phyloP scores from a whole-genome alignment of 1,139 yeast species.

The Hemisphaericaspora lyxosophila region DNA sequence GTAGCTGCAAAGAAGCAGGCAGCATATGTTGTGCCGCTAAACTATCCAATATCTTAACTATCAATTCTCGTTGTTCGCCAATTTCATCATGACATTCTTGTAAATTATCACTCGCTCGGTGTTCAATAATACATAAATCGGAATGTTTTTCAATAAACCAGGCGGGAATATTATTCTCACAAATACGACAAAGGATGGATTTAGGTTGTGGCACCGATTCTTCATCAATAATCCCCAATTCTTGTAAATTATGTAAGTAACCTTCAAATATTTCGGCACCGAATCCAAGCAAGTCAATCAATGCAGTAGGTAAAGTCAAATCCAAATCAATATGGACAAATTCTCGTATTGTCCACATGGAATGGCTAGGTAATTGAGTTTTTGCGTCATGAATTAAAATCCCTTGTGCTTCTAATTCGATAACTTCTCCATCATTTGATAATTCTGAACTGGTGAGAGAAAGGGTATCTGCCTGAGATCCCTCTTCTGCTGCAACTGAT shows the following conservation, averaged over 20 bases:
- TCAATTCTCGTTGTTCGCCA: slow-evolving; percentile 64
- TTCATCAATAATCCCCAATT: slow-evolving; percentile 61
- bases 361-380: slow-evolving; percentile 66
- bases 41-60: slow-evolving; percentile 46
- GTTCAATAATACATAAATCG: slow-evolving; percentile 84
- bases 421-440: slow-evolving; percentile 57
- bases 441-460: slow-evolving; percentile 32
- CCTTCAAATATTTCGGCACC: slow-evolving; percentile 84
- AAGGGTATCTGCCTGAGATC: slow-evolving; percentile 14
- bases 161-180: slow-evolving; percentile 88
- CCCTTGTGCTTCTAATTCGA: slow-evolving; percentile 92
- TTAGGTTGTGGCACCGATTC: slow-evolving; percentile 72
- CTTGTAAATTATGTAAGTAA: slow-evolving; percentile 63
- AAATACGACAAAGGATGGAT: slow-evolving; percentile 80
- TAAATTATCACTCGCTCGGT: slow-evolving; percentile 77
- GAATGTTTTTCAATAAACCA: slow-evolving; percentile 97
- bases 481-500: slow-evolving; percentile 10
- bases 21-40: slow-evolving; percentile 23
- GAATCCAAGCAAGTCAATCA: slow-evolving; percentile 77
- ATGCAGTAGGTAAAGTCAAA: slow-evolving; percentile 62
- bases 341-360: slow-evolving; percentile 93
- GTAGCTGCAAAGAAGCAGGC: slow-evolving; percentile 7
- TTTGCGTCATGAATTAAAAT: slow-evolving; percentile 73
- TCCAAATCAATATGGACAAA: slow-evolving; percentile 63
- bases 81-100: slow-evolving; percentile 75